Base-by-base conservation (phyloP, 2,329 filamentous ascomycete genomes). In the Leptosphaerulina australis region DNA sequence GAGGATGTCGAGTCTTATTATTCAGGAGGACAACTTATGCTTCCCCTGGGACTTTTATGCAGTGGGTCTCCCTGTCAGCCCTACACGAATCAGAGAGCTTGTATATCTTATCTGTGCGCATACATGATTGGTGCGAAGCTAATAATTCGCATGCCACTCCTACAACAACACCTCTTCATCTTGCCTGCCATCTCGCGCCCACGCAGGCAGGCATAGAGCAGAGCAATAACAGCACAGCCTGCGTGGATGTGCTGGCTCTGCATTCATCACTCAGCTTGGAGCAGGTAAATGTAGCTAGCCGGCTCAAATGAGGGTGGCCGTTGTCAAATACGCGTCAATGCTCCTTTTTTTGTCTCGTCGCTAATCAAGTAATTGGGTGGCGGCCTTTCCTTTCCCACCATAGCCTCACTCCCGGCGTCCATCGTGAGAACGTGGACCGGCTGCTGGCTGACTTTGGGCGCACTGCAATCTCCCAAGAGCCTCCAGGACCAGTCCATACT, bases 391-490 rank as follows among this genome's bases (percentile, higher is more conserved):
- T 38, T 49, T 55, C 37, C n/a, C 43, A 44, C 44, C 36, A 46
- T 51, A 54, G 52, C 40, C 44, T 55, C 53, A 30, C 41, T 53
- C 44, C 44, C 44, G 38, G 20, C 26, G 40, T 30, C 26, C 40
- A 30, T 39, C 21, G 40, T 35, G 29, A 44, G 26, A 58, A 54
- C 37, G 53, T 55, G 44, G 58, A 54, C 49, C 53, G 57, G 43
- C 28, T 35, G 33, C 44, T 58, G 58, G 63, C 36, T 37, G 43
- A 15, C 25, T 21, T 38, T 3, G 65, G 60, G 58, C 57, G 54
- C 52, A 53, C 37, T 50, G 61, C 55, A 72, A 71, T 71, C 58
- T 69, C 68, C 57, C 38, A 41, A 45, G 36, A 51, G 46, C 22
- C 51, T 50, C 34, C 54, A 30, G 54, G 44, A 54, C 48, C 43